Evolutionary conservation across 345 rosid species (phyloP), one percentile per base, ranked within the genome.

Genomic region (Rubroshorea leprosula): DNA sequence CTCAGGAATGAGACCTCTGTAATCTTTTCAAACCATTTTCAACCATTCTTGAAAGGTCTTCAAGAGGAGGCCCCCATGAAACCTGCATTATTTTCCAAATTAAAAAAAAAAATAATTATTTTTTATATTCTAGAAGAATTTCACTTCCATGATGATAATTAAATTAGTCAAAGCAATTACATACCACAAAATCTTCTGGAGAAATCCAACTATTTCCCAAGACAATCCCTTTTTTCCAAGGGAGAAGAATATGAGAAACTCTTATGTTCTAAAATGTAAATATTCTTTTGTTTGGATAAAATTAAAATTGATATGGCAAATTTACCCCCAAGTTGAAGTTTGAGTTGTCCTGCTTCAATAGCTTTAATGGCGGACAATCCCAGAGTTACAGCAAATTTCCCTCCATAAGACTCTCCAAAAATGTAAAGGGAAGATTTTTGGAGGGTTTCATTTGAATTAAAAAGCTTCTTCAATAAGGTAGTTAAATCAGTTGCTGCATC

Each of bases 171-270:
- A 51, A 17, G 21, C 48, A 11, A 23, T 41, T 8, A 31, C 60
- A 4, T 61, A 73, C 84, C 76, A 58, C 69, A 64, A 70, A 73
- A 60, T 79, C 78, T 68, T 58, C 75, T 0, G 80, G 77, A 23
- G 84, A 79, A 67, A 79, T 79, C 75, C 75, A 79, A 43, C 76
- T 68, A 41, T 79, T 66, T 6, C 81, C 84, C 62, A 79, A 58
- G 48, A 77, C 84, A 57, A 79, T 64, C 26, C 83, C 83, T 79
- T 49, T 14, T 31, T 26, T 31, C 1, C 10, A 5, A 44, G 6
- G 39, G 12, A 44, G 3, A 25, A 24, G n/a, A n/a, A n/a, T n/a
- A n/a, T n/a, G n/a, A n/a, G n/a, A n/a, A n/a, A n/a, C n/a, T 56
- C 5, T 20, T 20, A 56, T 29, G 5, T 4, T 4, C 35, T 9